A percentile compares a stretch with the other conserved stretches of the same genome.
phyloP scores from a whole-genome alignment of 306 rosid species.

The Fragaria vesca region DNA sequence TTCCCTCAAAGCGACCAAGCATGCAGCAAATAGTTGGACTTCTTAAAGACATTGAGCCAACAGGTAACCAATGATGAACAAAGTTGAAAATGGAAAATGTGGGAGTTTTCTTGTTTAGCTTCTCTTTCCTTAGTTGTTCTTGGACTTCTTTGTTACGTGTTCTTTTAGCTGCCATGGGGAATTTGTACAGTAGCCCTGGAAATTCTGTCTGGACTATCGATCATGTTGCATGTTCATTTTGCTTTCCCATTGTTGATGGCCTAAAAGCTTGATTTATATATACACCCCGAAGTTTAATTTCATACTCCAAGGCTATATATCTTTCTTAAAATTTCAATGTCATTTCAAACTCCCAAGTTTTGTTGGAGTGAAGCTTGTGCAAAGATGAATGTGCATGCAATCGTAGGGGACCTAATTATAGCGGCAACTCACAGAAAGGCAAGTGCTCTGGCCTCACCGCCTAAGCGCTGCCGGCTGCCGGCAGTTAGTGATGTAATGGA shows the following conservation, averaged over 20 bases:
- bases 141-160: conserved; percentile 21
- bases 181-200: conserved; percentile 44
- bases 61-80: conserved; percentile 35
- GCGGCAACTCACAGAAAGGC: conserved; percentile 3
- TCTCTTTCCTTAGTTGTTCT: conserved; percentile 23
- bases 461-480: neutral
- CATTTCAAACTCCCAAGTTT: conserved; percentile 19
- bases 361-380: neutral
- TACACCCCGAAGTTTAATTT: conserved; percentile 33
- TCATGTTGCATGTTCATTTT: conserved; percentile 20
- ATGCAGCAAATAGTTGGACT: conserved; percentile 99
- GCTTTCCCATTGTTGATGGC: conserved; percentile 29
- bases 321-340: conserved; percentile 8
- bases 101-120: conserved; percentile 14
- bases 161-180: conserved; percentile 34
- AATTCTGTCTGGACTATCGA: conserved; percentile 31
- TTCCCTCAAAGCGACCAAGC: conserved; percentile 87
- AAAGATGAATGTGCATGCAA: neutral
- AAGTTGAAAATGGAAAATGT: conserved; percentile 12
- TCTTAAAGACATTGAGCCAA: conserved; percentile 83
- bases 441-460: neutral
- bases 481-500: conserved; percentile 21
- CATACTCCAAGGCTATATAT: neutral
- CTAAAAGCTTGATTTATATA: conserved; percentile 37
- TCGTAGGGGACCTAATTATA: neutral